Percentiles rank a stretch among this genome's conserved stretches.
Evolutionary conservation across 495 filamentous ascomycete species (phyloP).

Genomic region (Hypoxylon cercidicola): DNA sequence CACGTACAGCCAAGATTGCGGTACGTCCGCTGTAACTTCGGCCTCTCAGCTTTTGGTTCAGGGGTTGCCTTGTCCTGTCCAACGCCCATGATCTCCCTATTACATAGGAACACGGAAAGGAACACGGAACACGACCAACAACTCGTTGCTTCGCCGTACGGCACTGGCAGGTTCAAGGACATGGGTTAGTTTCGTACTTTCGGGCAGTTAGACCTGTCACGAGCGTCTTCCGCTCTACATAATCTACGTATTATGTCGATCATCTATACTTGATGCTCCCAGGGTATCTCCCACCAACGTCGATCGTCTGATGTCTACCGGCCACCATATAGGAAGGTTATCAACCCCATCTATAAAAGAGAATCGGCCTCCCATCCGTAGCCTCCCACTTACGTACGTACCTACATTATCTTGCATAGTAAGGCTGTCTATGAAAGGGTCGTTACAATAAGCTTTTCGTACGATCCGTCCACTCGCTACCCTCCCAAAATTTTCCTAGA

Average conservation of each 20-base stretch:
- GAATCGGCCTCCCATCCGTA: slow-evolving; percentile 4
- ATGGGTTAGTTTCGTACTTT: slow-evolving; percentile 42
- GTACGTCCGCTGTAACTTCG: slow-evolving; percentile 29
- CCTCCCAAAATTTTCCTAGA: slow-evolving; percentile 9
- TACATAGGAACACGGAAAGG: slow-evolving; percentile 1
- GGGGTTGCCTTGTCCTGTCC: slow-evolving; percentile 6
- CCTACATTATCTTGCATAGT: slow-evolving; percentile 6
- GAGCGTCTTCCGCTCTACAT: slow-evolving; percentile 1
- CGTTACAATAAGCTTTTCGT: slow-evolving; percentile 4
- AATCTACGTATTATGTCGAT: slow-evolving; percentile 29
- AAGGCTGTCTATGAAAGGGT: slow-evolving; percentile 11
- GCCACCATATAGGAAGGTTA: slow-evolving; percentile 30
- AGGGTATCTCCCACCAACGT: slow-evolving; percentile 22
- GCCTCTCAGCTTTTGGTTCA: slow-evolving; percentile 15
- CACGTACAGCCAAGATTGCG: slow-evolving; percentile 1
- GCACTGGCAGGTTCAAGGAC: slow-evolving; percentile 10
- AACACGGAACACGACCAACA: slow-evolving; percentile 6
- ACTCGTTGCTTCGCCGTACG: background rate
- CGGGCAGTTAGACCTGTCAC: slow-evolving; percentile 39
- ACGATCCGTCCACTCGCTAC: slow-evolving; percentile 35
- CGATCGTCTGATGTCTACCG: slow-evolving; percentile 33
- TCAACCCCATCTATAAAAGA: slow-evolving; percentile 33
- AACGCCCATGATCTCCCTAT: slow-evolving; percentile 35
- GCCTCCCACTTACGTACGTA: slow-evolving; percentile 2
- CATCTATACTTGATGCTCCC: slow-evolving; percentile 31